These are phyloP conservation scores for Cymbopogon flexuosus DNA, from an alignment of 202 grass and related monocot genomes.

Conservation along the genomic window DNA sequence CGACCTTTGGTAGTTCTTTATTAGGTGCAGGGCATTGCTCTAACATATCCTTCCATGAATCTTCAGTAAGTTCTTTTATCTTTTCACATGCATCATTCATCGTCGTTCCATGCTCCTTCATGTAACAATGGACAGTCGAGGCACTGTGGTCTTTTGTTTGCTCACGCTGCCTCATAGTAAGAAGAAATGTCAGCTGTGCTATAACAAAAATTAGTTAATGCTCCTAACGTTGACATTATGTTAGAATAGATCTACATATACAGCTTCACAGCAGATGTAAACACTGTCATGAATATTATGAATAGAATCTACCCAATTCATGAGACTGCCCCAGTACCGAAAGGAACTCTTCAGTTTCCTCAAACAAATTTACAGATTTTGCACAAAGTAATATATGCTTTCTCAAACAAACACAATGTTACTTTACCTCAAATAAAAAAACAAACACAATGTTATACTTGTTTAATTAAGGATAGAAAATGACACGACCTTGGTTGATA, in stretches of 20 bases:
- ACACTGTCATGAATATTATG: background rate
- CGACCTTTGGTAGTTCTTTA: background rate
- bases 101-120: constrained; percentile 20
- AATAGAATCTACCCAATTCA: background rate
- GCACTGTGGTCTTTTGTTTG: background rate
- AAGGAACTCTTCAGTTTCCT: background rate
- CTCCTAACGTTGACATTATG: background rate
- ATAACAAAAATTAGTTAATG: background rate
- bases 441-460: background rate
- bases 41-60: constrained; percentile 5
- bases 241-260: background rate
- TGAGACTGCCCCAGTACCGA: background rate
- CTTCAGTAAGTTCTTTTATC: constrained; percentile 9
- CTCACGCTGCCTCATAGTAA: background rate
- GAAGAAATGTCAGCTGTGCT: background rate
- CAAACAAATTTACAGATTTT: background rate
- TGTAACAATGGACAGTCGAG: constrained; percentile 26
- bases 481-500: constrained; percentile 30
- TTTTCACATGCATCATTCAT: background rate
- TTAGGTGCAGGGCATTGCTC: background rate
- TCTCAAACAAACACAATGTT: background rate
- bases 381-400: background rate
- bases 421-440: too few species aligned
- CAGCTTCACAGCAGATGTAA: background rate
- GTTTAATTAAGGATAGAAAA: background rate